Conservation (phyloP, 768 basidiomycete species). For the Suillus americanus region DNA sequence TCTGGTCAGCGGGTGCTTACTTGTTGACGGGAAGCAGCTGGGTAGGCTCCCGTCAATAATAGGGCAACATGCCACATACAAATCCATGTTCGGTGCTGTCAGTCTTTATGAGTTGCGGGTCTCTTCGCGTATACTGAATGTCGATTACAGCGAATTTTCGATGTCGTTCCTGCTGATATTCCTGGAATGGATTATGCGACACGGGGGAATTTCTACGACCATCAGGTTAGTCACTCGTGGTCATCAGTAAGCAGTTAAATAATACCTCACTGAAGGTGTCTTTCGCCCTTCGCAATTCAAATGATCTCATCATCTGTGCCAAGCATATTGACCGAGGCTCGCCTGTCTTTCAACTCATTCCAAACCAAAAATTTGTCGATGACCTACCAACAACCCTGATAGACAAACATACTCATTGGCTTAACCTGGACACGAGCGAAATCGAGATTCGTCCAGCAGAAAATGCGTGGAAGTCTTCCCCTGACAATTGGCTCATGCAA, state of each 20-base stretch:
- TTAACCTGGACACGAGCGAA: constrained; percentile 21
- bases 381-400: constrained; percentile 29
- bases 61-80: constrained; percentile 19
- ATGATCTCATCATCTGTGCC: constrained; percentile 21
- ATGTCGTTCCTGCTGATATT: constrained; percentile 24
- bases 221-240: constrained; percentile 18
- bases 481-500: constrained; percentile 27
- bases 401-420: constrained; percentile 28
- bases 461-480: constrained; percentile 23
- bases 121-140: not conserved
- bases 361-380: constrained; percentile 17
- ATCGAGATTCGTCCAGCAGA: constrained; percentile 30
- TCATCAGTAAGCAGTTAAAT: not conserved
- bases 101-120: not conserved
- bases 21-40: constrained; percentile 28
- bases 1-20: constrained; percentile 23
- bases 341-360: constrained; percentile 22
- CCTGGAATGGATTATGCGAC: constrained; percentile 28
- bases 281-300: constrained; percentile 17
- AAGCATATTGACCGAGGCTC: not conserved
- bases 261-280: constrained; percentile 17
- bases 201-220: constrained; percentile 10
- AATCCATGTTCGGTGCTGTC: constrained; percentile 22
- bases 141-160: constrained; percentile 18
- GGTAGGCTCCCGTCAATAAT: constrained; percentile 23